A percentile compares a stretch with the other conserved stretches of the same genome.
phyloP scores from a whole-genome alignment of 108 stramenopile genomes.

The Skeletonema tropicum region DNA sequence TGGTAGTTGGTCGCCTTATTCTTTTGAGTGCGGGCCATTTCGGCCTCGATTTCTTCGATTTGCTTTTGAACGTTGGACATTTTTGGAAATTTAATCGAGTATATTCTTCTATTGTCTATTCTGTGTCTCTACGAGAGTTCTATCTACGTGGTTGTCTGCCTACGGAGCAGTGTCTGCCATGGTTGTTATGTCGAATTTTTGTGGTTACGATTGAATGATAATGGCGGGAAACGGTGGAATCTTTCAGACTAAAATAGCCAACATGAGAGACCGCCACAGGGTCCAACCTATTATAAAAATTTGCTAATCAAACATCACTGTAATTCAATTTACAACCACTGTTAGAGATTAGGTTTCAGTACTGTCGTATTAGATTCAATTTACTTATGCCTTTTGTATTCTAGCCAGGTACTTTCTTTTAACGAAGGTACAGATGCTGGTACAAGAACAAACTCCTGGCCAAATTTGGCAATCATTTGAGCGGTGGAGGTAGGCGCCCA shows the following conservation, averaged over 20 bases:
- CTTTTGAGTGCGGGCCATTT: constrained; percentile 96
- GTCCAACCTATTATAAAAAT: not conserved
- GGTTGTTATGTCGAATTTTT: not conserved
- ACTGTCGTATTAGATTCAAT: not conserved
- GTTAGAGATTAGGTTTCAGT: not conserved
- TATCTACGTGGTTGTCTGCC: not conserved
- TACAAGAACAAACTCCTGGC: not conserved
- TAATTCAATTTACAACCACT: not conserved
- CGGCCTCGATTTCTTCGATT: constrained; percentile 89
- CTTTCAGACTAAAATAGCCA: no score
- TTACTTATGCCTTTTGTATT: not conserved
- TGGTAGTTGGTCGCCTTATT: constrained; percentile 91
- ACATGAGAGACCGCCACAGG: not conserved
- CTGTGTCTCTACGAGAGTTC: not conserved
- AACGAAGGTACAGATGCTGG: not conserved
- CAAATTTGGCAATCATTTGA: constrained; percentile 3
- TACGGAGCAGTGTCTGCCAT: not conserved
- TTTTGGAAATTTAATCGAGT: not conserved
- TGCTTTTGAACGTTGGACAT: constrained; percentile 13
- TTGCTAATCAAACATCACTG: not conserved
- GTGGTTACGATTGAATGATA: not conserved
- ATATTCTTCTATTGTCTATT: not conserved
- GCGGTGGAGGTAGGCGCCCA: not conserved
- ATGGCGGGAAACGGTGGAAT: not conserved
- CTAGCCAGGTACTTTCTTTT: not conserved